A percentile compares a stretch with the other conserved stretches of the same genome.
These are phyloP conservation scores for Chloridella minuta DNA, from an alignment of 352 stramenopile genomes.

Conservation along the genomic window DNA sequence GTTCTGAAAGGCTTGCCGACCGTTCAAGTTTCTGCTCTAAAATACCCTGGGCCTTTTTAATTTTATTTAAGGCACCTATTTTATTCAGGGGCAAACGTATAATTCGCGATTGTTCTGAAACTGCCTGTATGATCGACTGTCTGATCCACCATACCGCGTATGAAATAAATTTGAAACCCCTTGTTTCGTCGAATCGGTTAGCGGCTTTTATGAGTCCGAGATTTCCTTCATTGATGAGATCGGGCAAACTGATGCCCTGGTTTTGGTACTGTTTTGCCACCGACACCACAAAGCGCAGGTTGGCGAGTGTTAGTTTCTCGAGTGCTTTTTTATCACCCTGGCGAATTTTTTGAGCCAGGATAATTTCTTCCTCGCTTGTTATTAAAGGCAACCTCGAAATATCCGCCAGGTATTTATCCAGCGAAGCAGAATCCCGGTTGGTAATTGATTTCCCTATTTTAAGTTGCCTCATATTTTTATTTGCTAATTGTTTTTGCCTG, in stretches of 20 bases:
- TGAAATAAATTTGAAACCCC: slow-evolving; percentile 4
- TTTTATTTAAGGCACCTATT: not conserved
- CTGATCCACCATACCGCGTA: not conserved
- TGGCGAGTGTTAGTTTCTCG: not conserved
- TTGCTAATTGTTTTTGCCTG: too few relatives aligned
- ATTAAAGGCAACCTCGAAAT: not conserved
- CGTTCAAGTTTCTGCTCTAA: not conserved
- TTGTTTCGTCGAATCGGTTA: not conserved
- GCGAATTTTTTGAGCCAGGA: not conserved
- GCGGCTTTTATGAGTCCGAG: not conserved
- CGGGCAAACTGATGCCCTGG: not conserved
- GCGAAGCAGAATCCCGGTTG: not conserved
- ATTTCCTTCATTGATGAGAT: slow-evolving; percentile 2
- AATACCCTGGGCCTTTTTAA: not conserved
- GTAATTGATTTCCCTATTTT: not conserved
- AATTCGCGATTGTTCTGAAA: not conserved
- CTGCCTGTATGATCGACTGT: not conserved
- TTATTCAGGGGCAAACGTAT: not conserved
- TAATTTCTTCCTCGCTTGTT: not conserved
- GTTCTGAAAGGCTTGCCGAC: not conserved
- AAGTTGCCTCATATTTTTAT: not conserved
- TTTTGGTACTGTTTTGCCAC: not conserved
- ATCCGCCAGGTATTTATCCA: not conserved
- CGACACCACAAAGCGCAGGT: not conserved
- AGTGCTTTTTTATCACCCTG: not conserved